phyloP scores from a whole-genome alignment of 305 asterid species.

The Fraxinus latifolia region DNA sequence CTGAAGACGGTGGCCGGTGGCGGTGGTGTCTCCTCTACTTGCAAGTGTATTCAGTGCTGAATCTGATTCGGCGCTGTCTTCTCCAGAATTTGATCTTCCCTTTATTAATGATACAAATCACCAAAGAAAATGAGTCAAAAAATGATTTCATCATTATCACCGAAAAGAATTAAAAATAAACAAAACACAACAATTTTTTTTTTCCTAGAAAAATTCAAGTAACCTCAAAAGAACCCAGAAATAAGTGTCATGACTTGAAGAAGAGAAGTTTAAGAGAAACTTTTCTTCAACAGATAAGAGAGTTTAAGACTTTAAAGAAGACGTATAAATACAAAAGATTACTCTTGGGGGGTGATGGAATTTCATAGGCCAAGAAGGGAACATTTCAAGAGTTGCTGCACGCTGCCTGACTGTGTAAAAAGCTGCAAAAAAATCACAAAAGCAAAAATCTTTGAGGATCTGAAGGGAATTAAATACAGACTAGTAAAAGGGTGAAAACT shows the following conservation, averaged over 20 bases:
- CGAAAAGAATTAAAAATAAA: neutral
- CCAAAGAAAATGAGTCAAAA: constrained; percentile 32
- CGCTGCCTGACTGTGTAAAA: constrained; percentile 54
- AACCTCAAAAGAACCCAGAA: constrained; percentile 28
- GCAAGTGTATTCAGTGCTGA: constrained; percentile 59
- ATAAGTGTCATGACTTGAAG: constrained; percentile 18
- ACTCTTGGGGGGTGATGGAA: constrained; percentile 63
- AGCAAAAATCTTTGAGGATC: constrained; percentile 43
- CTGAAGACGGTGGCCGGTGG: constrained; percentile 37
- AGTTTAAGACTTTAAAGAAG: constrained; percentile 6
- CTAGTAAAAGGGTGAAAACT: constrained; percentile 26
- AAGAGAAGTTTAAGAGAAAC: neutral
- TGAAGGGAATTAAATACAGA: constrained; percentile 2
- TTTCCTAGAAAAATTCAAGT: neutral
- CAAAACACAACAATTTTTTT: neutral
- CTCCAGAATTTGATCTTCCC: constrained; percentile 85
- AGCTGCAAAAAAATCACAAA: constrained; percentile 69
- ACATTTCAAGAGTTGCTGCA: constrained; percentile 91
- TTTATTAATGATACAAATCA: constrained; percentile 23
- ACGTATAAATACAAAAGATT: constrained; percentile 12
- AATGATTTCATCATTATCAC: constrained; percentile 36
- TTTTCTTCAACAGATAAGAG: neutral
- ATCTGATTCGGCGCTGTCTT: constrained; percentile 70
- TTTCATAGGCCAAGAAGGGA: constrained; percentile 94
- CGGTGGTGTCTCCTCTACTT: constrained; percentile 29